These are phyloP conservation scores for Lipomyces yamadae DNA, from an alignment of 805 yeast species.

Conservation along the genomic window DNA sequence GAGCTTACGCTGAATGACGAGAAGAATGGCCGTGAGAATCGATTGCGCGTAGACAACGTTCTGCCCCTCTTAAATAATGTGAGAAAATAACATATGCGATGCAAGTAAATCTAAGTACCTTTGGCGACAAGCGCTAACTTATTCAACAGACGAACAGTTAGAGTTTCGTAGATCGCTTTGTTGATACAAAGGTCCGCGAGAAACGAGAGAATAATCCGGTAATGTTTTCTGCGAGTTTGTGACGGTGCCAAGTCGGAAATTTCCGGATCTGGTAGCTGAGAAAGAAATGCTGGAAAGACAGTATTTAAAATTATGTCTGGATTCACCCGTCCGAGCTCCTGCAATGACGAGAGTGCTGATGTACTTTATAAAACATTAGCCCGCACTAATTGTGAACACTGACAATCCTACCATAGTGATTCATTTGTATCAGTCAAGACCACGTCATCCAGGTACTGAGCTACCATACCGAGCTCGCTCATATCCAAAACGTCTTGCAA, in stretches of 20 bases:
- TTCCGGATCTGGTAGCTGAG: conserved; percentile 55
- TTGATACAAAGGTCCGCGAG: conserved; percentile 46
- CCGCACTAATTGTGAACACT: not conserved
- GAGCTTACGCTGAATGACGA: conserved; percentile 37
- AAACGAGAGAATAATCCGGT: conserved; percentile 43
- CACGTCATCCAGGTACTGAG: conserved; percentile 67
- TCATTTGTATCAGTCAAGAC: conserved; percentile 59
- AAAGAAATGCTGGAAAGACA: conserved; percentile 58
- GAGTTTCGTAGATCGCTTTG: conserved; percentile 47
- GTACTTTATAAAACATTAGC: conserved; percentile 11
- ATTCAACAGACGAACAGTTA: conserved; percentile 49
- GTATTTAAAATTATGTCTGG: conserved; percentile 54
- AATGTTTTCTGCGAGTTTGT: conserved; percentile 36
- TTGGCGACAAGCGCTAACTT: conserved; percentile 41
- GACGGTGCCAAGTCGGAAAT: conserved; percentile 36
- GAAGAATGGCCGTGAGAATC: conserved; percentile 42
- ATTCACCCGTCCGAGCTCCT: conserved; percentile 50
- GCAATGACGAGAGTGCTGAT: conserved; percentile 55
- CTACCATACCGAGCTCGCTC: conserved; percentile 65
- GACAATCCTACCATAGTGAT: conserved; percentile 50
- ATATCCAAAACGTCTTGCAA: conserved; percentile 55
- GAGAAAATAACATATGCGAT: not conserved
- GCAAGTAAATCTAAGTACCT: not conserved
- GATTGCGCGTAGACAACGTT: conserved; percentile 37
- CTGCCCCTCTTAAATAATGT: not conserved